Percentiles rank a stretch among this genome's conserved stretches.
Evolutionary conservation across 2,329 filamentous ascomycete species (phyloP).

Genomic region (Cadophora sp.): DNA sequence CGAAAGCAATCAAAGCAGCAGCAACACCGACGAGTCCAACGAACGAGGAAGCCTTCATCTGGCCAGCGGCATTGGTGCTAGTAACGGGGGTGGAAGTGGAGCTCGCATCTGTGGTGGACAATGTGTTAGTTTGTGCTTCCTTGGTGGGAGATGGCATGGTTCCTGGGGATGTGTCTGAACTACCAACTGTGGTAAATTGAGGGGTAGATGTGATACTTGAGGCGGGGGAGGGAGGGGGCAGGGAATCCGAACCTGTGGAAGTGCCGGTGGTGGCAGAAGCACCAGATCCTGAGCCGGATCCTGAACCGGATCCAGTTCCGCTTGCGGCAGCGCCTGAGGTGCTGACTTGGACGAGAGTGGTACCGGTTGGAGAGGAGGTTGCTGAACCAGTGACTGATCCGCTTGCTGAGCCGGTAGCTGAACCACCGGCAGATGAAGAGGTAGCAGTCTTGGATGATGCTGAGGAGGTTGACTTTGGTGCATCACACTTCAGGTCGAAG

Average conservation of each 20-base stretch:
- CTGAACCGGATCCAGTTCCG: neutral
- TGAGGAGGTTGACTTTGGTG: slow-evolving; percentile 1
- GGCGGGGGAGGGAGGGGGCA: neutral
- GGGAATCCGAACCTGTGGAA: neutral
- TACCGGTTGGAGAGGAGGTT: neutral
- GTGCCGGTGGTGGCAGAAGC: neutral
- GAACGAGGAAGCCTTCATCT: slow-evolving; percentile 5
- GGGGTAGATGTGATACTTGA: neutral
- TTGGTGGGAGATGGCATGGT: neutral
- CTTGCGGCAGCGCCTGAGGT: neutral
- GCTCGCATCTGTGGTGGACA: neutral
- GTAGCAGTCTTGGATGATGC: slow-evolving; percentile 3
- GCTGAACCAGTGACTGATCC: neutral
- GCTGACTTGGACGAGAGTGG: neutral
- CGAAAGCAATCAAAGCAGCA: slow-evolving; percentile 15
- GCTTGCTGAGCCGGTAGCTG: slow-evolving; percentile 1
- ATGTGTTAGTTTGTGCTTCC: neutral
- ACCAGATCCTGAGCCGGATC: neutral
- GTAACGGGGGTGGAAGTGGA: neutral
- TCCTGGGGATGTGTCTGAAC: neutral
- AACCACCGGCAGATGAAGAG: neutral
- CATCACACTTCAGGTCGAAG: slow-evolving; percentile 13
- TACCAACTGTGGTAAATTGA: neutral
- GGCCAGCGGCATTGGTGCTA: slow-evolving; percentile 3
- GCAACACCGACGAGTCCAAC: slow-evolving; percentile 8